Evolutionary conservation across 2,329 filamentous ascomycete species (phyloP), one percentile per base, ranked within the genome.

Genomic region (Didymella segeticola): DNA sequence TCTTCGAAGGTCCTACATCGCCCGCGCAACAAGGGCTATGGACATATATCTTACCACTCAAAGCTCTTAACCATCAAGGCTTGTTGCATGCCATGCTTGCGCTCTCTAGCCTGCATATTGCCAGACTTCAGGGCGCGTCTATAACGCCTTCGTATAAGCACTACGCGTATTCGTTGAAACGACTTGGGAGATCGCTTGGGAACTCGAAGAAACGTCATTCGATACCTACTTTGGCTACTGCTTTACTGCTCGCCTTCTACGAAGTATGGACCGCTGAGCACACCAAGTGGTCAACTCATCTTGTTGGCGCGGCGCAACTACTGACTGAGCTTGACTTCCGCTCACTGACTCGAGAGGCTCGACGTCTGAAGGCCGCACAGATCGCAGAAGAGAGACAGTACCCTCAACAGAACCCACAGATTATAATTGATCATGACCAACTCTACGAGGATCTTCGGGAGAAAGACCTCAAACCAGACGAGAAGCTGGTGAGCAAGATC

Each of bases 221-320:
- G 50, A 84, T 91, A 8, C 86, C 90, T 1, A 97, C 92, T 0
- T 79, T 98, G n/a, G 93, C 93, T 7, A 92, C 93, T 2, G 92
- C 91, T 0, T 79, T 97, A 29, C 79, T 98, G 7, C 82, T 99
- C 7, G 91, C 88, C 0, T 98, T 92, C 72, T 98, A 96, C 67
- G 95, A 98, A 72, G 90, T 97, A 15, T 95, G 93, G 87, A 89
- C 89, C 29, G 93, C 92, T 19, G 93, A 99, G 62, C 93, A 98
- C 66, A 87, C 89, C 49, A 96, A 96, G 72, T 99, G 95, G 95
- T 95, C 90, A 67, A 93, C 90, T 57, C 95, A 98, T 75, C 80
- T 98, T 30, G 86, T 90, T 41, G 95, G 95, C 11, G 90, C 91
- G 9, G 87, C 89, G 33, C 89, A 93, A 58, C 82, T 98, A 25